Base-by-base conservation (phyloP, 306 rosid genomes). In the Fragaria vesca region DNA sequence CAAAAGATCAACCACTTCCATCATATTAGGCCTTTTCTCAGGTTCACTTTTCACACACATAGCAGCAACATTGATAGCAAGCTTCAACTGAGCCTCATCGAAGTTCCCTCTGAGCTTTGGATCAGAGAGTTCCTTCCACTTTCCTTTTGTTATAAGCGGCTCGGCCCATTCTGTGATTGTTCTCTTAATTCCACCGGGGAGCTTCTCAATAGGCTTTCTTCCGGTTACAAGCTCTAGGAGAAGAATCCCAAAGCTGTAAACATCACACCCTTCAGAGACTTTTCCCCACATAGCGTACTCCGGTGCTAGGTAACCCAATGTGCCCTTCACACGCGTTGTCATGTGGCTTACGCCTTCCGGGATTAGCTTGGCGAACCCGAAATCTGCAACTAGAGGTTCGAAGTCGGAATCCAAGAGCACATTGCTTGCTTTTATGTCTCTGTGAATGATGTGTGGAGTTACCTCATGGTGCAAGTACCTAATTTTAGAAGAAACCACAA, bases 201-300 rank as follows among this genome's bases (percentile, higher is more conserved):
- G 92, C 51, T 90, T 90, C 43, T 91, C 98, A 0, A 91, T 91
- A 13, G 98, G 98, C 79, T 94, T 94, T 83, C 94, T 86, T 46
- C 97, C 98, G 0, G 97, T 90, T 0, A 94, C 74, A 3, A 94
- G 91, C 73, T 94, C 97, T 2, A 91, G 75, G 4, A 94, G 87
- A 12, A 94, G 94, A 76, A 94, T 89, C 18, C 98, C 97, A 55
- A 83, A 94, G 74, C 97, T 94, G 55, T 82, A 94, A 6, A 91
- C 94, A 73, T 94, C 97, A 66, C 98, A 94, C 30, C 97, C 89
- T 58, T 94, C 93, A 0, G 98, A 94, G 12, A 94, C 94, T 48
- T 94, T 94, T 0, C 97, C 98, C 98, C 97, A 94, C 98, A 94
- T 94, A 2, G 96, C 98, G 58, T 94, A 94, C 77, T 94, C 97